phyloP scores from a whole-genome alignment of 768 basidiomycete species.

The Suillus spraguei region DNA sequence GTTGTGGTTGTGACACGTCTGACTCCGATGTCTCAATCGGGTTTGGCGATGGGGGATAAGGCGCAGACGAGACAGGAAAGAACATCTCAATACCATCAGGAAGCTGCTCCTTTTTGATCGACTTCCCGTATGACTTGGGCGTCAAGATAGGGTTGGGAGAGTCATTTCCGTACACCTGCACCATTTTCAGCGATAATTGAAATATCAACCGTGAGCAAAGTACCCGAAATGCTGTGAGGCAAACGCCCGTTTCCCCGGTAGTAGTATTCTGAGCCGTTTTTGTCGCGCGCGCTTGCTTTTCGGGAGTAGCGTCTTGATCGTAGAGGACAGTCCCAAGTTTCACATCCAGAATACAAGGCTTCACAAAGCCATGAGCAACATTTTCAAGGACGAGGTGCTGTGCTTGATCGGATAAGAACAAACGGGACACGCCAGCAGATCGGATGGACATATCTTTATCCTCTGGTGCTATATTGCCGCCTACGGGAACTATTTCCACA shows the following conservation, averaged over 20 bases:
- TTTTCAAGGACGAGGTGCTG: slow-evolving; percentile 90
- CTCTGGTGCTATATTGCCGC: slow-evolving; percentile 21
- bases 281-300: slow-evolving; percentile 81
- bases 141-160: slow-evolving; percentile 59
- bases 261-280: slow-evolving; percentile 72
- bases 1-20: slow-evolving; percentile 16
- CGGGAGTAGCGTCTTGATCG: slow-evolving; percentile 62
- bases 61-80: slow-evolving; percentile 57
- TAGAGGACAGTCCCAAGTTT: slow-evolving; percentile 94
- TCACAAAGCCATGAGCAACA: slow-evolving; percentile 66
- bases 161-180: slow-evolving; percentile 71
- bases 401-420: slow-evolving; percentile 18
- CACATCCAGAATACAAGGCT: slow-evolving; percentile 88
- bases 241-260: slow-evolving; percentile 70
- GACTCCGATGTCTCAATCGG: slow-evolving; percentile 10
- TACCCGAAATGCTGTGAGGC: slow-evolving; percentile 92
- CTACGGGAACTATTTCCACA: slow-evolving; percentile 17
- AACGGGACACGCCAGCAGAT: background rate
- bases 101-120: slow-evolving; percentile 68
- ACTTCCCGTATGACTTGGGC: slow-evolving; percentile 78
- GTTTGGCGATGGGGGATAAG: slow-evolving; percentile 12
- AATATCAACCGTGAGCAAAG: background rate
- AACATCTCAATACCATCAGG: slow-evolving; percentile 76
- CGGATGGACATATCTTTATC: slow-evolving; percentile 48
- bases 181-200: slow-evolving; percentile 4